These are phyloP conservation scores for Ilyonectria robusta DNA, from an alignment of 2,329 filamentous ascomycete genomes.

Conservation along the genomic window DNA sequence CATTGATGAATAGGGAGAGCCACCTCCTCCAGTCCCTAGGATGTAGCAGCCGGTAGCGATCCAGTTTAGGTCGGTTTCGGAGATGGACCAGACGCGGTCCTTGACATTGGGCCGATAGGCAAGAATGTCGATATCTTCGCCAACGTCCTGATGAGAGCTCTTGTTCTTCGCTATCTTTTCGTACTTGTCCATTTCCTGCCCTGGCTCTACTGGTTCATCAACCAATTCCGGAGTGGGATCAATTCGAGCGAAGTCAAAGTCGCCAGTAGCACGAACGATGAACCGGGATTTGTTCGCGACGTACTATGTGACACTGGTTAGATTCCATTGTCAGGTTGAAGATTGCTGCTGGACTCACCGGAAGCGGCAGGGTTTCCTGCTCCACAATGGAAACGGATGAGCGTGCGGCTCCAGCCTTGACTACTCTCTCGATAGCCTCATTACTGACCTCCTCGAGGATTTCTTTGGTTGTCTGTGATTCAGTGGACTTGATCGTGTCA, in stretches of 20 bases:
- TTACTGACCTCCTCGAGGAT: constrained; percentile 56
- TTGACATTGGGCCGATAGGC: constrained; percentile 65
- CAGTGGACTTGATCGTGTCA: constrained; percentile 66
- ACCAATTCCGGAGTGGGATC: constrained; percentile 5
- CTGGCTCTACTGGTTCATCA: constrained; percentile 13
- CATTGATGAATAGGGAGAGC: constrained; percentile 66
- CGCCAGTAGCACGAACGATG: constrained; percentile 72
- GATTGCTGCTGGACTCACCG: constrained; percentile 50
- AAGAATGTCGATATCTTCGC: constrained; percentile 52
- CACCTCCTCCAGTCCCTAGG: constrained; percentile 73
- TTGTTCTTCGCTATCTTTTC: constrained; percentile 33
- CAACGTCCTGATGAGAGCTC: constrained; percentile 1
- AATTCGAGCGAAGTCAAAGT: constrained; percentile 61
- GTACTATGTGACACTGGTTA: constrained; percentile 54
- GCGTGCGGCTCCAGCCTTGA: constrained; percentile 61
- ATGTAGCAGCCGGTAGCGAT: constrained; percentile 73
- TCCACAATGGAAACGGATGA: constrained; percentile 65
- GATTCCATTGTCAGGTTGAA: background rate
- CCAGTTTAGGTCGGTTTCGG: constrained; percentile 70
- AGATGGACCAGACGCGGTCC: constrained; percentile 69
- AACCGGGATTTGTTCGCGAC: constrained; percentile 67
- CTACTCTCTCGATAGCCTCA: constrained; percentile 60
- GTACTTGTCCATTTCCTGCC: constrained; percentile 39
- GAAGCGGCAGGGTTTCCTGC: constrained; percentile 68
- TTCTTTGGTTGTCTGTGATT: constrained; percentile 55